phyloP scores from a whole-genome alignment of 1,139 yeast species.

The Saccharomycopsis hybrid region DNA sequence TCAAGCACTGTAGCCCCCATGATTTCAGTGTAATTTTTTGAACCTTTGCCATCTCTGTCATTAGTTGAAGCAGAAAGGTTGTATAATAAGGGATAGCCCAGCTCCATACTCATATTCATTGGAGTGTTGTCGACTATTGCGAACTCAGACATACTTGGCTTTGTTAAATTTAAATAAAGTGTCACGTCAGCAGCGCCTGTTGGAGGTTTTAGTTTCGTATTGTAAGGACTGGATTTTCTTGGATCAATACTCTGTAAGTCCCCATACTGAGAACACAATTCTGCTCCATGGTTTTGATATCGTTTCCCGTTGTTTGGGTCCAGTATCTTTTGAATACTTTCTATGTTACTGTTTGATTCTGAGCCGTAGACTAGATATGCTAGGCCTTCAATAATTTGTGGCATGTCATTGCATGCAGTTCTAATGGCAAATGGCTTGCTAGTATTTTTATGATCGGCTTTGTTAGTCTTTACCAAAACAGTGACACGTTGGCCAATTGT shows the following conservation, averaged over 20 bases:
- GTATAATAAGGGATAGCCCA: conserved; percentile 12
- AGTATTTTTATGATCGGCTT: not conserved
- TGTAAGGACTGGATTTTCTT: not conserved
- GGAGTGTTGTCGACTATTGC: conserved; percentile 26
- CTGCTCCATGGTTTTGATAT: conserved; percentile 27
- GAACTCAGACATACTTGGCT: conserved; percentile 29
- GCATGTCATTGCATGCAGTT: conserved; percentile 30
- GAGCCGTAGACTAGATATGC: conserved; percentile 29
- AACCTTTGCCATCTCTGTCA: no score
- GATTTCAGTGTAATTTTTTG: not conserved
- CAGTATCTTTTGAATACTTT: conserved; percentile 3
- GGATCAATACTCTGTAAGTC: conserved; percentile 6
- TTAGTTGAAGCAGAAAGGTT: not conserved
- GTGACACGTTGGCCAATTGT: conserved; percentile 33
- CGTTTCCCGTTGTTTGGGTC: conserved; percentile 21
- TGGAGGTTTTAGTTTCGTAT: not conserved
- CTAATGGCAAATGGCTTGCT: conserved; percentile 26
- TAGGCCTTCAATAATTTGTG: conserved; percentile 32
- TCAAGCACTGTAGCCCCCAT: conserved; percentile 22
- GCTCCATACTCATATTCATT: conserved; percentile 20
- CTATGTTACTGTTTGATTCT: not conserved
- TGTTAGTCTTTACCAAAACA: conserved; percentile 29
- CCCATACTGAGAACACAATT: not conserved
- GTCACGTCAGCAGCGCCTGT: conserved; percentile 27
- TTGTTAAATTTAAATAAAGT: conserved; percentile 25